These are phyloP conservation scores for Arthromyces matolae DNA, from an alignment of 768 basidiomycete species.

Conservation along the genomic window DNA sequence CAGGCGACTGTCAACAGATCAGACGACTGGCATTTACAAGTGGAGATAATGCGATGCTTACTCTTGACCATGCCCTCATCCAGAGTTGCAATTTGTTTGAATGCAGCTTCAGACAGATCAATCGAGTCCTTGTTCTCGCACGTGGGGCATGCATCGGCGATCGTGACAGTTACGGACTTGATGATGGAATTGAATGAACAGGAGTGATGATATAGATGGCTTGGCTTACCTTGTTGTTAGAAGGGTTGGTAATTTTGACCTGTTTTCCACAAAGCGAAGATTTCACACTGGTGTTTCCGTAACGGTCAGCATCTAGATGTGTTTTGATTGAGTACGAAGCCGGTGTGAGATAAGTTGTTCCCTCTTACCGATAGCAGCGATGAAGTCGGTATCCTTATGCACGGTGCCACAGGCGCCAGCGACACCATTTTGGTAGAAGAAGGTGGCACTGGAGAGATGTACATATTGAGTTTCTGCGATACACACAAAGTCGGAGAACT, in stretches of 20 bases:
- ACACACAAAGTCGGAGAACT: constrained; percentile 19
- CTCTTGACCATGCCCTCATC: constrained; percentile 55
- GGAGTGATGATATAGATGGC: constrained; percentile 1
- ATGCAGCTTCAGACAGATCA: constrained; percentile 69
- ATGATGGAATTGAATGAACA: constrained; percentile 5
- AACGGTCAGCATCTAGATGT: constrained; percentile 44
- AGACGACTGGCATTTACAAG: neutral
- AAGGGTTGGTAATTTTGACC: constrained; percentile 61
- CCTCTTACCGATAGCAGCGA: constrained; percentile 61
- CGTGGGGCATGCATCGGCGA: constrained; percentile 83
- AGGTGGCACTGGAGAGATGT: constrained; percentile 50
- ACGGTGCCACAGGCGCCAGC: constrained; percentile 77
- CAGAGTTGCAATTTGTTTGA: constrained; percentile 49
- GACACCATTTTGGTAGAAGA: constrained; percentile 65
- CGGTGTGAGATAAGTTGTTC: neutral
- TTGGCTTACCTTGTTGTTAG: constrained; percentile 44
- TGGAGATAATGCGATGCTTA: constrained; percentile 33
- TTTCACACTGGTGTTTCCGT: constrained; percentile 40
- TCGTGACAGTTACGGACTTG: constrained; percentile 54
- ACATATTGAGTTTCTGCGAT: no score
- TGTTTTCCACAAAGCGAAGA: constrained; percentile 64
- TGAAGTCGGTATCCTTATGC: constrained; percentile 50
- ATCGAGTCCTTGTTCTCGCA: constrained; percentile 66
- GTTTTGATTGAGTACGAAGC: constrained; percentile 2
- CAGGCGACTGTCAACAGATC: constrained; percentile 31